Evolutionary conservation across 2,329 filamentous ascomycete species (phyloP).

Genomic region (Epicoccum nigrum): DNA sequence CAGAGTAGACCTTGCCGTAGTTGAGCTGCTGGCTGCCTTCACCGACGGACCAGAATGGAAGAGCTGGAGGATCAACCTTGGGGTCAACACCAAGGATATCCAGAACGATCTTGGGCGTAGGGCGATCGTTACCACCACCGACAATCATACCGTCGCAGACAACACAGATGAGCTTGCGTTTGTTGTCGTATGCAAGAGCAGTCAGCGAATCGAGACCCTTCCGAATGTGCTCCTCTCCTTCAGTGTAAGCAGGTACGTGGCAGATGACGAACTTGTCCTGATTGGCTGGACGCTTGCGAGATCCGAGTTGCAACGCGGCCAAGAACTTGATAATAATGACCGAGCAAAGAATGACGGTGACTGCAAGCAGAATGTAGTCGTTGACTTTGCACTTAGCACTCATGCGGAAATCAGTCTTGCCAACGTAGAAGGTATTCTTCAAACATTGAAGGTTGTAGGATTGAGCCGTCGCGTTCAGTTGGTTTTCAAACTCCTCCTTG

Average conservation of each 20-base stretch:
- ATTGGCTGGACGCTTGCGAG: constrained; percentile 83
- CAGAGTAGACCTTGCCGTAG: constrained; percentile 98
- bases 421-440: constrained; percentile 81
- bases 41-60: constrained; percentile 93
- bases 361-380: constrained; percentile 86
- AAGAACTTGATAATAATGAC: constrained; percentile 90
- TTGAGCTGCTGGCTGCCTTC: constrained; percentile 90
- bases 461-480: constrained; percentile 60
- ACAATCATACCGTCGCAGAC: constrained; percentile 98
- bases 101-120: constrained; percentile 95
- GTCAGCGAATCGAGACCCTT: constrained; percentile 95
- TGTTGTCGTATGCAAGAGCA: constrained; percentile 95
- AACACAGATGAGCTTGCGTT: constrained; percentile 93
- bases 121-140: constrained; percentile 92
- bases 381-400: constrained; percentile 80
- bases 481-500: constrained; percentile 66
- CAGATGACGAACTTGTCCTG: constrained; percentile 99
- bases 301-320: constrained; percentile 89
- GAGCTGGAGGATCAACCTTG: constrained; percentile 90
- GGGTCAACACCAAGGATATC: constrained; percentile 97
- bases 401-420: constrained; percentile 83
- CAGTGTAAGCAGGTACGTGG: constrained; percentile 96
- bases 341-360: constrained; percentile 80
- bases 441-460: constrained; percentile 80
- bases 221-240: constrained; percentile 92